These are phyloP conservation scores for Trypanosoma brucei DNA, from an alignment of 208 protist species.

Conservation along the genomic window DNA sequence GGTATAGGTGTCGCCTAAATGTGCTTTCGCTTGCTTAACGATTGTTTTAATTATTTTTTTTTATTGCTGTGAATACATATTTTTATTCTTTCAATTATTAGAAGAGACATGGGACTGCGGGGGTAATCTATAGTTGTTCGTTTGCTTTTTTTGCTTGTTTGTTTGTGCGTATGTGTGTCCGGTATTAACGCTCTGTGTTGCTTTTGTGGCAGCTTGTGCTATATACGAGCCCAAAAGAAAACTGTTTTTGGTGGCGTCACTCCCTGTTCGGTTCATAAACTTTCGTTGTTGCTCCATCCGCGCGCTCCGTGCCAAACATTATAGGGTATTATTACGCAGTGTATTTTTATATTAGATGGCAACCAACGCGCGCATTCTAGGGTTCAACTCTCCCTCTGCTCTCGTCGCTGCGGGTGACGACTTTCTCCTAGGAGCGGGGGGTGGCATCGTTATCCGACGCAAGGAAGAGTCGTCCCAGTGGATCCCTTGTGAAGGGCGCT, in stretches of 20 bases:
- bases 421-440: conserved; percentile 38
- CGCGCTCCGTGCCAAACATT: not conserved
- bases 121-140: not conserved
- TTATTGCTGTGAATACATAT: conserved; percentile 1
- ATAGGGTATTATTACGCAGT: not conserved
- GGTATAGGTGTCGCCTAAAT: conserved; percentile 63
- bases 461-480: conserved; percentile 35
- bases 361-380: conserved; percentile 21
- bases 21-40: not conserved
- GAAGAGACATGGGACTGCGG: not conserved
- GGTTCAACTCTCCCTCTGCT: conserved; percentile 25
- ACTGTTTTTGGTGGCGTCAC: not conserved
- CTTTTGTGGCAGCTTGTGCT: not conserved
- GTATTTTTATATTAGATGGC: conserved; percentile 10
- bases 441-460: conserved; percentile 36
- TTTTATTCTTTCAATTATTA: conserved; percentile 3
- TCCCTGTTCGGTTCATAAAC: not conserved
- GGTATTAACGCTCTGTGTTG: not conserved
- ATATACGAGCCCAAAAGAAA: not conserved
- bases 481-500: conserved; percentile 41
- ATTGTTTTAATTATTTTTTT: conserved; percentile 19
- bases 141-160: conserved; percentile 2
- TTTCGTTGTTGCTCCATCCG: not conserved
- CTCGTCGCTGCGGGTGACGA: conserved; percentile 27
- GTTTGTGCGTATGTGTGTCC: not conserved